Evolutionary conservation across 768 basidiomycete species (phyloP), one percentile per base, ranked within the genome.

Genomic region (Auriscalpium microsporum): DNA sequence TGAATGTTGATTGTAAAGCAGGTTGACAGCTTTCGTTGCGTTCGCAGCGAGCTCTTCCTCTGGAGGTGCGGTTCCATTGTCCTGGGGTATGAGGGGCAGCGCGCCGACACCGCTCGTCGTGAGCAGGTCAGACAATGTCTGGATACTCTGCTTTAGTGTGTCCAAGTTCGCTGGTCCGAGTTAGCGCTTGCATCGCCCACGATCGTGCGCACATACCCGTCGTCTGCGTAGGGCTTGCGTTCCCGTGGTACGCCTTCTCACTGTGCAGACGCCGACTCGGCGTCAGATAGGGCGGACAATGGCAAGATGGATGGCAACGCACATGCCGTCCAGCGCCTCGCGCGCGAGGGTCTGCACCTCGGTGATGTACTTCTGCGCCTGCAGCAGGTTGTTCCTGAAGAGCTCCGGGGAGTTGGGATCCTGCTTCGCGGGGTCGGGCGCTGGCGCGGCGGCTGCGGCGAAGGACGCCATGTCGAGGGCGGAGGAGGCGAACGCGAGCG

Each of bases 241-340:
- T 52, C 4, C 57, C 46, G 13, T 58, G 56, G 52, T 60, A 60
- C 10, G 56, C 56, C 36, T 53, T 56, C 46, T 58, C 53, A 28
- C 58, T 60, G 44, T 37, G 9, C 16, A 34, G 23, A 11, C 23
- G n/a, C 44, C 16, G 13, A 23, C 14, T 47, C 48, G 48, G 55
- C 23, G 48, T 52, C 51, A 21, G 45, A 42, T 34, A 28, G 16
- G 11, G 50, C 46, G 48, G 47, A 16, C 33, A 14, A 21, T 42
- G 13, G n/a, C 14, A 4, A 33, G 10, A 17, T 44, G 45, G 50
- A 36, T 37, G 16, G 17, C 16, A 38, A 58, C 57, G 34, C 33
- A 60, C 59, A 60, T 60, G 16, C 52, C 44, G 21, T 58, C 52
- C 52, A 60, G 56, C 36, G 59, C 59, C 46, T 53, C 57, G 42